Base-by-base conservation (phyloP, 2,329 filamentous ascomycete genomes). In the Cryphonectria carpinicola region DNA sequence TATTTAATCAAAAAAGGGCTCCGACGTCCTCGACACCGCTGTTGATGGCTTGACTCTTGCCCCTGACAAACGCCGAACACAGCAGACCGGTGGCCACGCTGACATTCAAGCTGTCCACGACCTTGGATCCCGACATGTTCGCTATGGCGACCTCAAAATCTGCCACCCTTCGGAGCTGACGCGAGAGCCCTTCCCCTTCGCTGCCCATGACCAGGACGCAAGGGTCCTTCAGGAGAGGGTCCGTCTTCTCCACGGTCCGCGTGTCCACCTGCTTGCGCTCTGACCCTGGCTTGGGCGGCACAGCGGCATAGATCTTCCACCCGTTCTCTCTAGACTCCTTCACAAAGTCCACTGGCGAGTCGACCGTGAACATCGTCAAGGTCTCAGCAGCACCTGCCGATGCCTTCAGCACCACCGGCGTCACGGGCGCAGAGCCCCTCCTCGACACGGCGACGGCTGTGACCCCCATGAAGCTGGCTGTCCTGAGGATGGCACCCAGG, bases 41-140 rank as follows among this genome's bases (percentile, higher is more conserved):
- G 10, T 60, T 56, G 11, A 46, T 39, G 13, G 52, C 46, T 73
- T 82, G 80, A 1, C 56, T 70, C 67, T 75, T 73, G 1, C 80
- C 79, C 76, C 82, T 86, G 76, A 93, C 78, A 77, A 96, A 93
- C 0, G 90, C 84, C 73, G 90, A 87, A 73, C 90, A 91, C 66
- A 98, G 82, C 65, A 98, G 82, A 0, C 89, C 94, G 8, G 93
- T 89, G 1, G 96, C 95, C 28, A 97, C 95, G 77, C 93, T 94
- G 54, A 98, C 96, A 78, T 99, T 98, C 79, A 99, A 82, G 79
- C 94, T 97, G 80, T 98, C 95, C 3, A 99, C 89, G 78, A 74
- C 89, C 79, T 76, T 84, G 73, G 77, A 82, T 58, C 80, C 86
- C 74, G 74, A 82, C 79, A 79, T 87, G 79, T 79, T 87, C 74